Evolutionary conservation across 331 rosid genomes (phyloP).

Genomic region (Erythrophleum ivorense): DNA sequence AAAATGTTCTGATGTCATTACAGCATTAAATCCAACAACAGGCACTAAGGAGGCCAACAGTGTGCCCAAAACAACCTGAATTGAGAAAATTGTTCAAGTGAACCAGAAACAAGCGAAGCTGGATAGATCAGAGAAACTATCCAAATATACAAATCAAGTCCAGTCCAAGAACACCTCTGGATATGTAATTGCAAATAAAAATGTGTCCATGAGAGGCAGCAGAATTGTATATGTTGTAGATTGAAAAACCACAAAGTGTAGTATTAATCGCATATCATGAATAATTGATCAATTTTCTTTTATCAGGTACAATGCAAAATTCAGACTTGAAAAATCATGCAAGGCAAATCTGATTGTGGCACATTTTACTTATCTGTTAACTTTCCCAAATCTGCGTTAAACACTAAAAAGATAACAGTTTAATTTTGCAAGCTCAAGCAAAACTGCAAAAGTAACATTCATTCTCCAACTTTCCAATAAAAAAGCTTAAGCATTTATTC

Average conservation of each 20-base stretch:
- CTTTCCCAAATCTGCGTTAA: not conserved
- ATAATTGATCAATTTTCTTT: slow-evolving; percentile 16
- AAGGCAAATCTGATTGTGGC: not conserved
- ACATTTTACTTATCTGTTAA: slow-evolving; percentile 13
- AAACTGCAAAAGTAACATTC: not conserved
- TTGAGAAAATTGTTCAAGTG: slow-evolving; percentile 33
- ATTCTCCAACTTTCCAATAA: slow-evolving; percentile 12
- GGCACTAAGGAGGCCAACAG: slow-evolving; percentile 91
- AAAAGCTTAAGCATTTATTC: slow-evolving; percentile 6
- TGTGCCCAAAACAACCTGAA: slow-evolving; percentile 93
- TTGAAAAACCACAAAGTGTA: not conserved
- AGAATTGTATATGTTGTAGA: not conserved
- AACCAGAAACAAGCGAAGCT: slow-evolving; percentile 38
- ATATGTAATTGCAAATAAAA: slow-evolving; percentile 26
- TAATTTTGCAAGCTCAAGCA: slow-evolving; percentile 22
- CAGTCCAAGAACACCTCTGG: slow-evolving; percentile 26
- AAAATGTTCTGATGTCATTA: slow-evolving; percentile 97
- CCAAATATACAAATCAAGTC: slow-evolving; percentile 10
- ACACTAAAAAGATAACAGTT: slow-evolving; percentile 23
- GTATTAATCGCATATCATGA: not conserved
- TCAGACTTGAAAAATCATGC: slow-evolving; percentile 10
- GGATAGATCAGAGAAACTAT: slow-evolving; percentile 6
- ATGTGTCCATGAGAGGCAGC: not conserved
- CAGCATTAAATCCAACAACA: slow-evolving; percentile 97
- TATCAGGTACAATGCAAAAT: slow-evolving; percentile 18